Base-by-base conservation (phyloP, 495 filamentous ascomycete species). In the Xylaria longipes region DNA sequence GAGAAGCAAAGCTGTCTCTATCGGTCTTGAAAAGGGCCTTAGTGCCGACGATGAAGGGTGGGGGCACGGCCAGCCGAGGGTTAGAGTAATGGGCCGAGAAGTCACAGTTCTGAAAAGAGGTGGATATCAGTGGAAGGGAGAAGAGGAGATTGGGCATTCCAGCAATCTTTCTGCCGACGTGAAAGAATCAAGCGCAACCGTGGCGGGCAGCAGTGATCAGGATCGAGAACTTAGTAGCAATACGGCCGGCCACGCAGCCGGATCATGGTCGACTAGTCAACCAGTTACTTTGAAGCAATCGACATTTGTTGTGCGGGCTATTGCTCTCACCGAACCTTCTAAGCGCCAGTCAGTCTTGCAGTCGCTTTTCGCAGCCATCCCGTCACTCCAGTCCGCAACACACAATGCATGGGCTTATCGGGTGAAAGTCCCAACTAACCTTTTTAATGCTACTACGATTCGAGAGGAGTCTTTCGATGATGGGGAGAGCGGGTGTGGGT, bases 381-480 rank as follows among this genome's bases (percentile, higher is more conserved):
- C 82, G 1, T 76, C 81, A 22, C 81, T 89, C 37, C 72, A 80
- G 69, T 78, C 74, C 7, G 87, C 87, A 14, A 77, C 78, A 14
- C 87, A 89, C 75, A 88, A 87, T 74, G 85, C 85, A 60, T 87
- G 86, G 82, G 87, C 86, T 0, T 87, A 84, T 76, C 82, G 86
- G 25, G 69, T 79, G 29, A 74, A 72, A 65, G 74, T 76, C 6
- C 70, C 73, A 6, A 79, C 77, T 0, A 74, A 76, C 29, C 58
- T 79, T 17, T 79, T 79, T 29, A 69, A 67, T 31, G 77, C 77
- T 37, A 79, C 77, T 29, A 77, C 77, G 2, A 85, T 87, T 20
- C 89, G 88, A 33, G 93, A 98, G 76, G 93, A 97, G 75, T 93
- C 89, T 70, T 94, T 97, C 72, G 95, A 98, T 76, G 96, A 99